These are phyloP conservation scores for Pterulicium gracile DNA, from an alignment of 1,284 basidiomycete genomes.

Conservation along the genomic window DNA sequence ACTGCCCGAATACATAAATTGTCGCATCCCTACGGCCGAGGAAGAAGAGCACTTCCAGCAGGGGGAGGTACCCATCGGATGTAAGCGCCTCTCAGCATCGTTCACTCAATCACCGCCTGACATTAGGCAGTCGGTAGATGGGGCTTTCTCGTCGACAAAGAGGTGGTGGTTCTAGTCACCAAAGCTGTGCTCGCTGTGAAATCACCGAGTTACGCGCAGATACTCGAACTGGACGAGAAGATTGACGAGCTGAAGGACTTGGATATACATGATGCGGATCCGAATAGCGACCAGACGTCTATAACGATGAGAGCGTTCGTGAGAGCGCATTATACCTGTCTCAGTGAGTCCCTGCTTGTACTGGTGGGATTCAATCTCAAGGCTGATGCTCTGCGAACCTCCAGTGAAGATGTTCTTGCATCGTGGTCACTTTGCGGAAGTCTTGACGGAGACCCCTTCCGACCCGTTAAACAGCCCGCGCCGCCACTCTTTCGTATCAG, in stretches of 20 bases:
- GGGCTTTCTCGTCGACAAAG: slow-evolving; percentile 28
- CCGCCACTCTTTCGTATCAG: slow-evolving; percentile 29
- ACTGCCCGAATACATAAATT: slow-evolving; percentile 27
- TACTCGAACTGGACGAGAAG: slow-evolving; percentile 33
- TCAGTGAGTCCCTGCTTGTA: slow-evolving; percentile 24
- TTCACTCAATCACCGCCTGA: slow-evolving; percentile 7
- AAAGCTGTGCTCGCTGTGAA: slow-evolving; percentile 28
- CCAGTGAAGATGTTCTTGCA: slow-evolving; percentile 39
- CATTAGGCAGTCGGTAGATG: slow-evolving; percentile 30
- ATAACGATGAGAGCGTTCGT: slow-evolving; percentile 33
- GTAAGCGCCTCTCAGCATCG: slow-evolving; percentile 21
- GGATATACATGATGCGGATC: slow-evolving; percentile 13
- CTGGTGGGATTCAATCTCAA: background rate
- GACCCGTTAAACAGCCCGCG: slow-evolving; percentile 30
- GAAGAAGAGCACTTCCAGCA: slow-evolving; percentile 31
- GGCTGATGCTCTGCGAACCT: slow-evolving; percentile 7
- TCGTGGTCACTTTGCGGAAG: slow-evolving; percentile 36
- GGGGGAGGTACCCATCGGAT: slow-evolving; percentile 31
- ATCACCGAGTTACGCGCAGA: slow-evolving; percentile 30
- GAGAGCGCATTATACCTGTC: slow-evolving; percentile 33
- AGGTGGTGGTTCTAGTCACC: slow-evolving; percentile 33
- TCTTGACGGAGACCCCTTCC: slow-evolving; percentile 28
- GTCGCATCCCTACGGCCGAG: slow-evolving; percentile 29
- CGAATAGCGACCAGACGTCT: slow-evolving; percentile 20
- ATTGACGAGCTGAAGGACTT: slow-evolving; percentile 26